These are phyloP conservation scores for Acanthamoeba triangularis DNA, from an alignment of 208 protist genomes.

Conservation along the genomic window DNA sequence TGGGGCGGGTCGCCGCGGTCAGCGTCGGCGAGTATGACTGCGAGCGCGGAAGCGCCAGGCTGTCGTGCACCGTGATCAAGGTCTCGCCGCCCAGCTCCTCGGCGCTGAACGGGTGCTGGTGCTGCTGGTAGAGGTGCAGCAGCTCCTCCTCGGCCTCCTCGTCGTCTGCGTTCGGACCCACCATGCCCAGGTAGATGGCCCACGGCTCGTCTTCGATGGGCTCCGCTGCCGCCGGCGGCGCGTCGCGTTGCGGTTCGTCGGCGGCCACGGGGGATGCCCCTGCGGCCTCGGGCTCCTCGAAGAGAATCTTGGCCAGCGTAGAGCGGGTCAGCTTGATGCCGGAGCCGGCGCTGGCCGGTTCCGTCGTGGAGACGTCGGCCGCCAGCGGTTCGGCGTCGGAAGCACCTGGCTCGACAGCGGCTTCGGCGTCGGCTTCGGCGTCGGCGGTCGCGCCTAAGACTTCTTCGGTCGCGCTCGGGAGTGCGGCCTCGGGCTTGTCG, in stretches of 20 bases:
- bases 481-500: not conserved
- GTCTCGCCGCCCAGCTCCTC: not conserved
- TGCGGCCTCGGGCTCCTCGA: no score
- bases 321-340: no score
- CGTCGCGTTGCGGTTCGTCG: no score
- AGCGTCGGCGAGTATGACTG: not conserved
- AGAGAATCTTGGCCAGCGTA: no score
- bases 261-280: no score
- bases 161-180: constrained; percentile 20
- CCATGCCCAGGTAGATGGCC: constrained; percentile 41
- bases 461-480: not conserved
- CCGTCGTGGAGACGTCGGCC: no score
- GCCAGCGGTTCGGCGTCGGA: no score
- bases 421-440: not conserved
- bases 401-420: no score
- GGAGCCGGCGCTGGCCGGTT: no score
- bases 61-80: no score
- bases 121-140: not conserved
- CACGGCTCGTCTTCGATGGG: not conserved
- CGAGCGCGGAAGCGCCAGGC: not conserved
- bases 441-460: not conserved
- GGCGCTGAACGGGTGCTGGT: not conserved
- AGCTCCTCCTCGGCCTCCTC: not conserved
- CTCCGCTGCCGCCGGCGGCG: not conserved
- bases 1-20: not conserved